Base-by-base conservation (phyloP, 495 filamentous ascomycete genomes). In the Penicillium atrosanguineum region DNA sequence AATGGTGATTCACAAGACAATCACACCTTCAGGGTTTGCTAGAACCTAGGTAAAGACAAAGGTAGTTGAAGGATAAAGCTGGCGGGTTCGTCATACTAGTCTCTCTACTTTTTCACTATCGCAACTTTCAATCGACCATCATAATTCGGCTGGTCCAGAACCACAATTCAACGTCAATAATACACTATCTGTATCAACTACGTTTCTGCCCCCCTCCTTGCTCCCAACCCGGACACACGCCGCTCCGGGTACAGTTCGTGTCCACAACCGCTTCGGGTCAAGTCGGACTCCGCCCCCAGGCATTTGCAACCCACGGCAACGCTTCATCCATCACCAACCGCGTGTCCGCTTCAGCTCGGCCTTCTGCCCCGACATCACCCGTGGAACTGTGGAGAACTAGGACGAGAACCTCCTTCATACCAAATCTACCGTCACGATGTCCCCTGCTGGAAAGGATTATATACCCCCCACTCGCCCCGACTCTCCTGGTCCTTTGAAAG, bases 401-500 rank as follows among this genome's bases (percentile, higher is more conserved):
- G 25, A 60, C 57, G 55, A 60, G 65, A 69, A 62, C 59, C 44
- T 61, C 61, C 52, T 65, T 56, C 57, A 59, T 55, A 57, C 62
- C 55, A 54, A 56, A 42, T 56, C 45, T 36, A 61, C 50, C 50
- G 59, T 53, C 49, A 46, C 63, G 46, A 75, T 72, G 71, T 55
- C 63, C 64, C 64, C 68, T 65, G 67, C 62, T 65, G 60, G 59
- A 62, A 73, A 72, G 66, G 64, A 70, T 73, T 69, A 78, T 77
- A 72, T 74, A 75, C 70, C 70, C 65, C 64, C 36, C 50, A 55
- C 61, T 34, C 65, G 69, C 67, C 69, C 80, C 54, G 47, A 60
- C 34, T 77, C 73, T 61, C 72, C 77, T 59, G 76, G 75, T 65
- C 79, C 77, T 69, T 63, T 83, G 53, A 62, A 73, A 48, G 65